Percentiles rank a stretch among this genome's conserved stretches.
phyloP scores from a whole-genome alignment of 1,139 yeast species.

The Yamadazyma atmosphaerica region DNA sequence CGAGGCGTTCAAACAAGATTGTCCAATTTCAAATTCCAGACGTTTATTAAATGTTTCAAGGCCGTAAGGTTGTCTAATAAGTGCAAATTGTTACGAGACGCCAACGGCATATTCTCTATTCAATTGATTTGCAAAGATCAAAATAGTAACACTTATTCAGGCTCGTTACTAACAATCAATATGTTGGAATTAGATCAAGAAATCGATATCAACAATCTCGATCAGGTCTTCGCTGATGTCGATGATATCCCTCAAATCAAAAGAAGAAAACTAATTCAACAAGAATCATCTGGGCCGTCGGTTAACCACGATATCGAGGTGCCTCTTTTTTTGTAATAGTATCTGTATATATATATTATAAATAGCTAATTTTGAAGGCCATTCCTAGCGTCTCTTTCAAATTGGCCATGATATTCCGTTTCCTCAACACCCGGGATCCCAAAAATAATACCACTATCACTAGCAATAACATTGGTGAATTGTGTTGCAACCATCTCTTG shows the following conservation, averaged over 20 bases:
- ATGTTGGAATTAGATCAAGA: slow-evolving; percentile 44
- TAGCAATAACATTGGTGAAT: slow-evolving; percentile 29
- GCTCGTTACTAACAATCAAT: slow-evolving; percentile 63
- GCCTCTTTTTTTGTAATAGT: slow-evolving; percentile 15
- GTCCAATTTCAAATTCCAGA: slow-evolving; percentile 44
- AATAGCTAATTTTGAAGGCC: slow-evolving; percentile 48
- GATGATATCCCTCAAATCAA: slow-evolving; percentile 6
- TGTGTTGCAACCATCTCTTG: slow-evolving; percentile 26
- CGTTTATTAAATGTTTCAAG: slow-evolving; percentile 52
- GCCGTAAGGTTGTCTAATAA: slow-evolving; percentile 59
- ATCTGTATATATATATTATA: slow-evolving; percentile 16
- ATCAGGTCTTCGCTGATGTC: slow-evolving; percentile 9
- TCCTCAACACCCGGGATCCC: slow-evolving; percentile 22
- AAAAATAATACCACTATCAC: slow-evolving; percentile 23
- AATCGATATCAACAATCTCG: slow-evolving; percentile 7
- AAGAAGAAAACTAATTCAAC: slow-evolving; percentile 9
- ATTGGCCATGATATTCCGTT: slow-evolving; percentile 28
- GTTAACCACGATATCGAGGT: slow-evolving; percentile 12
- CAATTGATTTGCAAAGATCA: slow-evolving; percentile 42
- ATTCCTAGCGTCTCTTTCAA: slow-evolving; percentile 39
- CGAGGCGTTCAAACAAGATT: slow-evolving; percentile 11
- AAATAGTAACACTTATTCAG: slow-evolving; percentile 43
- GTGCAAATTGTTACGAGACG: slow-evolving; percentile 61
- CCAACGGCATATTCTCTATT: slow-evolving; percentile 51
- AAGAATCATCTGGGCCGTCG: neutral